Percentiles rank a stretch among this genome's conserved stretches.
Evolutionary conservation across 495 filamentous ascomycete genomes (phyloP).

Genomic region (Clohesyomyces aquaticus): DNA sequence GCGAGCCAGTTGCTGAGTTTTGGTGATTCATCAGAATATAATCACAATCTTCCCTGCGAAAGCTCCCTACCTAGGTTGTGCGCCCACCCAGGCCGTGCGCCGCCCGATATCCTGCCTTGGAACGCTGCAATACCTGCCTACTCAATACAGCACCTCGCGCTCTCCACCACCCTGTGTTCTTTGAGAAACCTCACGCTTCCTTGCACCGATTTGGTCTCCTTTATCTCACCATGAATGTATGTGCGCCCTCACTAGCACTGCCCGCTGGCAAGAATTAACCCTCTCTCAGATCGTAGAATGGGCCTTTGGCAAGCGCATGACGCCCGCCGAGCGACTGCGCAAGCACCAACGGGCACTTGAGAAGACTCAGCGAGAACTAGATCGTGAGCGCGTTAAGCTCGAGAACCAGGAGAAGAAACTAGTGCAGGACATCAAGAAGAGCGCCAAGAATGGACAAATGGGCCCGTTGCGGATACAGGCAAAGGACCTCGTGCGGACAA

Average conservation of each 20-base stretch:
- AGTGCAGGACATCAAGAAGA: slow-evolving; percentile 93
- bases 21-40: neutral
- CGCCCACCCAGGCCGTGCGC: neutral
- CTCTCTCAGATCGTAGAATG: slow-evolving; percentile 82
- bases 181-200: no score
- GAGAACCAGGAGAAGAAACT: slow-evolving; percentile 99
- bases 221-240: slow-evolving; percentile 66
- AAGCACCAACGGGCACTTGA: slow-evolving; percentile 97
- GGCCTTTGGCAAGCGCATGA: slow-evolving; percentile 99
- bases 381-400: slow-evolving; percentile 89
- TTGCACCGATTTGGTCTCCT: neutral
- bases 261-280: slow-evolving; percentile 22
- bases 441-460: slow-evolving; percentile 95
- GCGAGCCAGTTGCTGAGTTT: no score
- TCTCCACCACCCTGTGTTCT: neutral
- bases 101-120: neutral
- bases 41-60: neutral
- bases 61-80: neutral
- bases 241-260: neutral
- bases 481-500: slow-evolving; percentile 91
- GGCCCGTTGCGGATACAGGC: slow-evolving; percentile 96
- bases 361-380: slow-evolving; percentile 94
- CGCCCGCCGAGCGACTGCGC: slow-evolving; percentile 90
- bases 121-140: slow-evolving; percentile 1
- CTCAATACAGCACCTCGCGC: neutral